Evolutionary conservation across 2,329 filamentous ascomycete genomes (phyloP).

Genomic region (Pseudopithomyces chartarum): DNA sequence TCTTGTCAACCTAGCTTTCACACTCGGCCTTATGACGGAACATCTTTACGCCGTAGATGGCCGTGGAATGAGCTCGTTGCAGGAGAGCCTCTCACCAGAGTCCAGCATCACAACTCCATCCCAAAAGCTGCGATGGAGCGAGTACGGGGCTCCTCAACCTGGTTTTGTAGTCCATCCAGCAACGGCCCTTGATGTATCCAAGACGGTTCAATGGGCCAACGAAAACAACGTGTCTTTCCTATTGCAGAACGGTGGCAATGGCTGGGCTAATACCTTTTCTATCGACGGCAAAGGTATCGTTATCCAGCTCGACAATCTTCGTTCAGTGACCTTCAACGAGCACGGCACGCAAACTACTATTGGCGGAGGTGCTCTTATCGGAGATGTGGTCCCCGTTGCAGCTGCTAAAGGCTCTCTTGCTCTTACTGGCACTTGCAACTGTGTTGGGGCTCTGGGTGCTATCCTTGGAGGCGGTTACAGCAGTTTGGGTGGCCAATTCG

Average conservation of each 20-base stretch:
- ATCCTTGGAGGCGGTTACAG: slow-evolving; percentile 61
- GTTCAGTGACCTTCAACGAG: slow-evolving; percentile 26
- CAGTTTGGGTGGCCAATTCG: slow-evolving; percentile 58
- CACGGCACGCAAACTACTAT: slow-evolving; percentile 32
- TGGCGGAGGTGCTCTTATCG: slow-evolving; percentile 42
- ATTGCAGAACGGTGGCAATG: slow-evolving; percentile 34
- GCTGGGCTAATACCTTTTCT: slow-evolving; percentile 32
- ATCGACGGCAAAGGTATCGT: slow-evolving; percentile 29
- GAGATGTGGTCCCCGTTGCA: slow-evolving; percentile 45
- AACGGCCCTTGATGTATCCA: slow-evolving; percentile 26
- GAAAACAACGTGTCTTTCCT: slow-evolving; percentile 27
- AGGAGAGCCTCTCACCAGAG: not conserved
- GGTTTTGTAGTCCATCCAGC: slow-evolving; percentile 25
- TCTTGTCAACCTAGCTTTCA: no score
- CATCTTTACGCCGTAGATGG: not conserved
- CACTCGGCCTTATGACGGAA: not conserved
- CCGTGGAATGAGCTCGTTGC: not conserved
- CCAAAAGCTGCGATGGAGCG: slow-evolving; percentile 28
- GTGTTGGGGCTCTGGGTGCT: slow-evolving; percentile 35
- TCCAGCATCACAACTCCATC: slow-evolving; percentile 13
- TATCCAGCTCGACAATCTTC: slow-evolving; percentile 36
- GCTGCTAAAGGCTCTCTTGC: slow-evolving; percentile 39
- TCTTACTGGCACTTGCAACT: slow-evolving; percentile 39
- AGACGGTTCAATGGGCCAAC: slow-evolving; percentile 27
- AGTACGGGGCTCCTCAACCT: slow-evolving; percentile 22